Conservation (phyloP, 345 rosid species). For the Reutealis trisperma region DNA sequence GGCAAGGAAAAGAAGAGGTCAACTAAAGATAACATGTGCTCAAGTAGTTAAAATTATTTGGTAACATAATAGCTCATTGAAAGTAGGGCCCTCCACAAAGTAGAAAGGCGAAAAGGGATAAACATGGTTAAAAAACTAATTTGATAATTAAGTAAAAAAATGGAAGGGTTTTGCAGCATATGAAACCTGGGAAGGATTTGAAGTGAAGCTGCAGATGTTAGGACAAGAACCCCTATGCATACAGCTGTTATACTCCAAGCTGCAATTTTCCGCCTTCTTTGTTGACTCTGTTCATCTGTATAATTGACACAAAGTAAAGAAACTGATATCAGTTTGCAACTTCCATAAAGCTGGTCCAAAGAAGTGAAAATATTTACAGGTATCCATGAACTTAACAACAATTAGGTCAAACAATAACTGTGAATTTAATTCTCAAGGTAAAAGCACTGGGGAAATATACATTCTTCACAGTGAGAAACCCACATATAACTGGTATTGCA, state of each 20-base stretch:
- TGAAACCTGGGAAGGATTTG: slow-evolving; percentile 53
- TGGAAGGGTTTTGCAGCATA: neutral
- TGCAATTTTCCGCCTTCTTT: slow-evolving; percentile 56
- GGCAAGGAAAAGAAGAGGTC: neutral
- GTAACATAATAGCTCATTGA: neutral
- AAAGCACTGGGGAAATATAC: neutral
- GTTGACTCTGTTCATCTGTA: slow-evolving; percentile 43
- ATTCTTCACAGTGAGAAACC: slow-evolving; percentile 6
- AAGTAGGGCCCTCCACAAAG: neutral
- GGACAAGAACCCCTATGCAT: slow-evolving; percentile 53
- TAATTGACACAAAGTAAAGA: neutral
- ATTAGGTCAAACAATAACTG: neutral
- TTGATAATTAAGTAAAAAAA: neutral
- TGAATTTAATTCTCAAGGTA: neutral
- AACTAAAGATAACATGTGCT: neutral
- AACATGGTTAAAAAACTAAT: neutral
- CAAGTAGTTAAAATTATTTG: neutral
- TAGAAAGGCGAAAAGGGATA: neutral
- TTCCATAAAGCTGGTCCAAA: neutral
- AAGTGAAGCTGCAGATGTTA: slow-evolving; percentile 55
- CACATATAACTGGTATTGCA: neutral
- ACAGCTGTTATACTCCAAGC: slow-evolving; percentile 55
- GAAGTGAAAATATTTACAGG: neutral
- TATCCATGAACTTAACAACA: neutral
- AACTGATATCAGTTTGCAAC: neutral